A percentile compares a stretch with the other conserved stretches of the same genome.
phyloP scores from a whole-genome alignment of 2,329 filamentous ascomycete species.

The Cylindrodendrum hubeiense region DNA sequence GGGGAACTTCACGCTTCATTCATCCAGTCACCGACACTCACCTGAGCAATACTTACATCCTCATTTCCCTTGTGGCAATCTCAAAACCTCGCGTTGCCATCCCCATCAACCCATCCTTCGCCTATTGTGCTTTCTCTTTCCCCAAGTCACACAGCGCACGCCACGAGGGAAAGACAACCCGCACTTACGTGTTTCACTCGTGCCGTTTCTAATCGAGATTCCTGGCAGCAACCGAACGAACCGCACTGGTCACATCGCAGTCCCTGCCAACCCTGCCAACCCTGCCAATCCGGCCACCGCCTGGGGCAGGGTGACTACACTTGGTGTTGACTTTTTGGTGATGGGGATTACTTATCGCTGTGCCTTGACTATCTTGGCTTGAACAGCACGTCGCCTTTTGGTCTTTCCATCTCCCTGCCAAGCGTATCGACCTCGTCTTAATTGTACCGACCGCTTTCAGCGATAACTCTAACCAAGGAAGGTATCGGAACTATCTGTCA shows the following conservation, averaged over 20 bases:
- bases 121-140: neutral
- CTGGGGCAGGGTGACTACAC: neutral
- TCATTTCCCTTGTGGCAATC: neutral
- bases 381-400: neutral
- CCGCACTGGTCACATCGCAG: neutral
- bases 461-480: neutral
- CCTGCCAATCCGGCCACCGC: neutral
- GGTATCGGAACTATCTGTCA: neutral
- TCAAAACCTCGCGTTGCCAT: neutral
- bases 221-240: neutral
- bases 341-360: neutral
- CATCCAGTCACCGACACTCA: neutral
- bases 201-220: neutral
- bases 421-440: neutral
- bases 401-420: neutral
- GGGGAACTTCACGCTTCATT: neutral
- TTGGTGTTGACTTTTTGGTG: neutral
- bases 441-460: neutral
- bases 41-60: neutral
- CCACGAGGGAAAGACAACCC: slow-evolving; percentile 5
- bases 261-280: neutral
- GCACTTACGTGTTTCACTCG: slow-evolving; percentile 1
- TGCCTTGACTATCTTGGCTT: neutral
- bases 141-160: neutral
- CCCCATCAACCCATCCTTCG: neutral